Conservation (phyloP, 2,329 filamentous ascomycete species). For the Exophiala dermatitidis region DNA sequence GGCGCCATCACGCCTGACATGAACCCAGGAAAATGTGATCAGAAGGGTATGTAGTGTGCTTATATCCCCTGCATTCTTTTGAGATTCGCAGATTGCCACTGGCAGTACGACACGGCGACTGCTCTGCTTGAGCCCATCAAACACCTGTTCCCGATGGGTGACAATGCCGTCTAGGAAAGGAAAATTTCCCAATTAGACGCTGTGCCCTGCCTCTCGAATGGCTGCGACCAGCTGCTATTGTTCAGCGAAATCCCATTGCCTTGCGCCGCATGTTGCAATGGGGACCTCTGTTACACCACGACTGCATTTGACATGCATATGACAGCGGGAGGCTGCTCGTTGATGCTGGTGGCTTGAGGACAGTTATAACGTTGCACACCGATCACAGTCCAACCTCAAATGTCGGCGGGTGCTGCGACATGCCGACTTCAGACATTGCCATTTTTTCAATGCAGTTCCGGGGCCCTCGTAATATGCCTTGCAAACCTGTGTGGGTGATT, state of each 20-base stretch:
- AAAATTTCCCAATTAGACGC: neutral
- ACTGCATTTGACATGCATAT: slow-evolving; percentile 17
- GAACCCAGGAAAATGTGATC: neutral
- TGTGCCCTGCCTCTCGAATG: neutral
- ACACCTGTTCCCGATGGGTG: neutral
- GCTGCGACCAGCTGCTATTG: neutral
- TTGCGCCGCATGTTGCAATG: neutral
- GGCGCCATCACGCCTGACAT: no score
- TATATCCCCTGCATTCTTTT: no score
- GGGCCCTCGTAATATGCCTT: no score
- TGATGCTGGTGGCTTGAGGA: neutral
- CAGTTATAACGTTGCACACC: neutral
- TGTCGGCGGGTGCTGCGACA: no score
- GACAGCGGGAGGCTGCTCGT: slow-evolving; percentile 13
- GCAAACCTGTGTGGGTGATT: neutral
- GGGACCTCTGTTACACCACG: slow-evolving; percentile 5
- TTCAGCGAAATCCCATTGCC: slow-evolving; percentile 1
- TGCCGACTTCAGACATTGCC: no score
- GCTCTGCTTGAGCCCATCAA: no score
- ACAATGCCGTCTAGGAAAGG: neutral
- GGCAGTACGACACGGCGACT: no score
- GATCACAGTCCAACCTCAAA: neutral
- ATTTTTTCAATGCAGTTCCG: no score
- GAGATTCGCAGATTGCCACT: no score
- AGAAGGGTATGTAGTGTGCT: neutral